phyloP scores from a whole-genome alignment of 805 yeast species.

The Candida tallmaniae region DNA sequence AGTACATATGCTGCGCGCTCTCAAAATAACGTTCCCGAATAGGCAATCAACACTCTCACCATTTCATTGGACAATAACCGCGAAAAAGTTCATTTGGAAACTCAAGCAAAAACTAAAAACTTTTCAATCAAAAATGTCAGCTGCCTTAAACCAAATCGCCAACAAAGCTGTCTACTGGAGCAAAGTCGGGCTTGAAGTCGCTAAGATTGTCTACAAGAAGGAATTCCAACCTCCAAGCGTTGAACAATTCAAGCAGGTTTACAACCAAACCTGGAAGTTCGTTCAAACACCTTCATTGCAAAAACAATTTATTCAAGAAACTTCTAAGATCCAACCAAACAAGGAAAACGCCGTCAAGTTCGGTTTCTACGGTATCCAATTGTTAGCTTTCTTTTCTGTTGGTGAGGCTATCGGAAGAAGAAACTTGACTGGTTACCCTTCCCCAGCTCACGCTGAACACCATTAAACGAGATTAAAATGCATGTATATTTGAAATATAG shows the following conservation, averaged over 20 bases:
- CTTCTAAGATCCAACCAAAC: constrained; percentile 43
- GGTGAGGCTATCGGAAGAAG: constrained; percentile 98
- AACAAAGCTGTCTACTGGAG: constrained; percentile 76
- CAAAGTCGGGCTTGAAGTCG: constrained; percentile 59
- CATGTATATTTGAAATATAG: not conserved
- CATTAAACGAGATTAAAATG: constrained; percentile 6
- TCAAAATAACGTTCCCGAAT: constrained; percentile 8
- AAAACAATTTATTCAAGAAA: constrained; percentile 45
- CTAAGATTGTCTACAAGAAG: constrained; percentile 77
- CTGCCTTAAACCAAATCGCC: constrained; percentile 37
- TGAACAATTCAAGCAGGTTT: constrained; percentile 72
- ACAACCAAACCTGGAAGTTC: constrained; percentile 41
- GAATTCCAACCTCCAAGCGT: constrained; percentile 90
- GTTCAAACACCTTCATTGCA: constrained; percentile 50
- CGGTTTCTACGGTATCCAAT: constrained; percentile 75
- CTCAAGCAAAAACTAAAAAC: constrained; percentile 5
- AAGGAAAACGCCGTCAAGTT: constrained; percentile 59
- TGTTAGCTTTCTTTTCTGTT: constrained; percentile 84
- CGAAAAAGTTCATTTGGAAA: too few species aligned
- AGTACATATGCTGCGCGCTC: not conserved
- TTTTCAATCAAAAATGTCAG: constrained; percentile 31
- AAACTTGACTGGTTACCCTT: constrained; percentile 83
- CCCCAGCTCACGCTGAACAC: constrained; percentile 54
- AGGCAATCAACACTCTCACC: constrained; percentile 19
- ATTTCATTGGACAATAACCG: constrained; percentile 2